Base-by-base conservation (phyloP, 148 eudicot genomes). In the Dysphania ambrosioides region DNA sequence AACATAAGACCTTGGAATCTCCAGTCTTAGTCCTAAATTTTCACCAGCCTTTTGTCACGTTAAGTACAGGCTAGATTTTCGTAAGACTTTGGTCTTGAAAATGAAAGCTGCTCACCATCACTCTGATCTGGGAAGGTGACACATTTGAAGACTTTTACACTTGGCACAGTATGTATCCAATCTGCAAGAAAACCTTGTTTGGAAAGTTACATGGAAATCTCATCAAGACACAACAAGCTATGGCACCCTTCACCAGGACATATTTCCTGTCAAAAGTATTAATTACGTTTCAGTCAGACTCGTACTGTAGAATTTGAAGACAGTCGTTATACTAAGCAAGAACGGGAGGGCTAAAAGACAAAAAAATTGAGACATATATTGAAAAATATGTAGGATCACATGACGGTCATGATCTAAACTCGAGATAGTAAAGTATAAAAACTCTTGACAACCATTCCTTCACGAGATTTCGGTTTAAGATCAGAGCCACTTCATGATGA, bases 121-220 rank as follows among this genome's bases (percentile, higher is more conserved):
- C 68, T 81, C 34, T 66, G 35, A 80, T 91, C 88, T 18, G 98
- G 98, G 76, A 94, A 91, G 19, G 97, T 89, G 55, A 94, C 91
- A 77, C 98, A 94, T 79, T 86, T 94, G 85, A 84, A 94, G 41
- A 94, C 98, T 83, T n/a, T 94, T 94, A 87, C 98, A 94, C 78
- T 88, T 91, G 29, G 91, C 98, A 93, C 73, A 91, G 78, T 56
- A 84, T 65, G 75, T 81, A 89, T 62, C 98, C 98, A 76, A 85
- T 70, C 97, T 92, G 89, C 85, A 66, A 70, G 40, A 40, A 66
- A 26, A 60, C 11, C 56, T 38, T 1, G 19, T 32, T 78, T 63
- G 21, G 66, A 82, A 23, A 30, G 66, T 71, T 38, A 38, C 70
- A 63, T 61, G 64, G 34, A 44, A n/a, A 6, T 7, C 15, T 6